Evolutionary conservation across 2,329 filamentous ascomycete genomes (phyloP), one percentile per base, ranked within the genome.

Genomic region (Nigrospora osmanthi): DNA sequence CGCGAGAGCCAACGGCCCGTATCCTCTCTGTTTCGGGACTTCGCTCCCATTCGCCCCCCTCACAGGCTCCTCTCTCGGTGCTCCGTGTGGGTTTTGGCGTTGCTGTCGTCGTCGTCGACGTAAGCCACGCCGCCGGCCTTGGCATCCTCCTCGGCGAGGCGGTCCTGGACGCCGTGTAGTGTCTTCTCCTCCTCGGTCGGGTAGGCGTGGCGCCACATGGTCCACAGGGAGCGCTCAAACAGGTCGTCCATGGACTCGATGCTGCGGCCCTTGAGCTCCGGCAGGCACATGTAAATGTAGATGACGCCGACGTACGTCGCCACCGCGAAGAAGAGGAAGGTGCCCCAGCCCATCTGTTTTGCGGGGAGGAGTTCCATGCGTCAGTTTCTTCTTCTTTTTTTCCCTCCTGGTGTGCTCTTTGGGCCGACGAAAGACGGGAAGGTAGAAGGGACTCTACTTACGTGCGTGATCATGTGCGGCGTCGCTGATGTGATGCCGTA

Each of bases 221-320:
- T 61, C 62, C 63, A 69, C 14, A 68, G 50, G 2, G 58, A 58
- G 35, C 59, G 48, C 42, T 56, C 47, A 46, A 76, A 76, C n/a
- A 76, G 59, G 11, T 64, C 62, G 46, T 76, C 72, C 62, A 74
- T 72, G 23, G 64, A 68, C 50, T 76, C 73, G n/a, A 76, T 64
- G 13, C 65, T 66, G 17, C 72, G 59, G 42, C 71, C 71, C 52
- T 74, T 75, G 14, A 72, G 71, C 55, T 76, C 71, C 1, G 73
- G 71, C 32, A 47, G 57, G 44, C 69, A 68, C 57, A 73, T 70
- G 53, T 62, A 74, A 6, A 70, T 61, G 45, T 68, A 72, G 45
- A 68, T 54, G 7, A 58, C 57, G 7, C 63, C 62, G 13, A 55
- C 49, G 44, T 65, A 67, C 2, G 62, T 65, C 23, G 66, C 46